Conservation (phyloP, 768 basidiomycete genomes). For the Mycena metata region DNA sequence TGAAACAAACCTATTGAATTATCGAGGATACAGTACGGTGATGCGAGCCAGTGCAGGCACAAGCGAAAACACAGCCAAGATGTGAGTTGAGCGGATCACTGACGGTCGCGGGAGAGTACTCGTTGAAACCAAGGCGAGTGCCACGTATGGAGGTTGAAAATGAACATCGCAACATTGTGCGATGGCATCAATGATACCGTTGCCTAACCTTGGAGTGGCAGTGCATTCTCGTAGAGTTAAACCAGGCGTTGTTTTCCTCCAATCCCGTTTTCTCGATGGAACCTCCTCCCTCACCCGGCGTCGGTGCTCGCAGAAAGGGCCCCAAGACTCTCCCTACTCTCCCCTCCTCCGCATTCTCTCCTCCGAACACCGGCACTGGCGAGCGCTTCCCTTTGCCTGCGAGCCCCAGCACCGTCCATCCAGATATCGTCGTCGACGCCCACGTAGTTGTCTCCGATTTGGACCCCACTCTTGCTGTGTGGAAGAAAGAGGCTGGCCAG, state of each 20-base stretch:
- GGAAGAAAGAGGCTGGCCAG: slow-evolving; percentile 66
- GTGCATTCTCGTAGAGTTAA: too few species aligned
- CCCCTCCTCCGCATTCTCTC: slow-evolving; percentile 81
- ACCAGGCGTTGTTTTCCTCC: too few species aligned
- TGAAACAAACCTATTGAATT: too few species aligned
- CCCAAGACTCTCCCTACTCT: slow-evolving; percentile 78
- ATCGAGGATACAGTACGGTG: too few species aligned
- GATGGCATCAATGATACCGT: background rate
- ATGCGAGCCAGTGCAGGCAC: too few species aligned
- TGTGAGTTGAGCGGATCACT: too few species aligned
- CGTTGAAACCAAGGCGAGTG: too few species aligned
- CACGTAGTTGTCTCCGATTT: slow-evolving; percentile 64
- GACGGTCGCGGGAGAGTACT: too few species aligned
- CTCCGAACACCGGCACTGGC: slow-evolving; percentile 75
- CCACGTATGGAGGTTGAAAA: too few species aligned
- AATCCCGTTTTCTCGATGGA: background rate
- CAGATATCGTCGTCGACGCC: slow-evolving; percentile 75
- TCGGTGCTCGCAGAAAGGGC: slow-evolving; percentile 69
- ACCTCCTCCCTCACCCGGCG: slow-evolving; percentile 55
- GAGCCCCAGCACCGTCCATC: slow-evolving; percentile 77
- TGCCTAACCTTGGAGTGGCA: too few species aligned
- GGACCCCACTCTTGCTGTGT: slow-evolving; percentile 59
- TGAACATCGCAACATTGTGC: background rate
- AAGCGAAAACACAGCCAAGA: too few species aligned
- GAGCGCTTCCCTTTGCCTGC: slow-evolving; percentile 78